phyloP scores from a whole-genome alignment of 2,329 filamentous ascomycete species.

The Seiridium cupressi region DNA sequence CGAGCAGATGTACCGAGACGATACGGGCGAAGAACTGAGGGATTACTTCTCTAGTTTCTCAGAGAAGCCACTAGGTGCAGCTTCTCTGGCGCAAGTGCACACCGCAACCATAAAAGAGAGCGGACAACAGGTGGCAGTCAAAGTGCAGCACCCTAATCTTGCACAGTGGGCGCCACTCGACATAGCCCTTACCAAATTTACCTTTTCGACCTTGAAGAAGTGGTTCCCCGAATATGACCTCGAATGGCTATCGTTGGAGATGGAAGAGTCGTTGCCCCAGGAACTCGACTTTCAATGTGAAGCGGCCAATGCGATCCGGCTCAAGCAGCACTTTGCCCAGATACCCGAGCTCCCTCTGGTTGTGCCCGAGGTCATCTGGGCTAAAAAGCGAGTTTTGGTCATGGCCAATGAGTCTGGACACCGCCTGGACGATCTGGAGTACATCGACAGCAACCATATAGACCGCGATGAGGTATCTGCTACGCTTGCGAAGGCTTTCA shows the following conservation, averaged over 20 bases:
- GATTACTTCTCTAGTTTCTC: conserved; percentile 88
- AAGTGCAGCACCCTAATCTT: conserved; percentile 88
- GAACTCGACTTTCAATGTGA: conserved; percentile 90
- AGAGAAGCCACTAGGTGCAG: conserved; percentile 78
- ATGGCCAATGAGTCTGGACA: conserved; percentile 91
- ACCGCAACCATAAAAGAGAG: conserved; percentile 78
- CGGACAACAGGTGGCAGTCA: conserved; percentile 87
- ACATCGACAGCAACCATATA: conserved; percentile 81
- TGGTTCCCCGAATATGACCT: conserved; percentile 98
- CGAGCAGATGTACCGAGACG: conserved; percentile 77
- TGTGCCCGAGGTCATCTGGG: conserved; percentile 87
- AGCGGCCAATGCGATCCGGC: conserved; percentile 77
- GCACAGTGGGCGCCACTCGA: conserved; percentile 90
- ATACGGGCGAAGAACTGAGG: conserved; percentile 76
- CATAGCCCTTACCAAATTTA: conserved; percentile 80
- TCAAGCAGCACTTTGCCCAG: conserved; percentile 76
- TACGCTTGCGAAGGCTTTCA: conserved; percentile 87
- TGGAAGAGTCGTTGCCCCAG: conserved; percentile 85
- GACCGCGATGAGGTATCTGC: conserved; percentile 95
- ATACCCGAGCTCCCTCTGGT: conserved; percentile 77
- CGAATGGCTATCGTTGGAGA: conserved; percentile 91
- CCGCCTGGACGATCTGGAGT: conserved; percentile 85
- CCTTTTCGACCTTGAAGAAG: conserved; percentile 83
- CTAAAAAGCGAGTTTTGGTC: conserved; percentile 82
- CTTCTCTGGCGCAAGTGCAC: conserved; percentile 93